Conservation (phyloP, 2,329 filamentous ascomycete genomes). For the Trichoderma arundinaceum region DNA sequence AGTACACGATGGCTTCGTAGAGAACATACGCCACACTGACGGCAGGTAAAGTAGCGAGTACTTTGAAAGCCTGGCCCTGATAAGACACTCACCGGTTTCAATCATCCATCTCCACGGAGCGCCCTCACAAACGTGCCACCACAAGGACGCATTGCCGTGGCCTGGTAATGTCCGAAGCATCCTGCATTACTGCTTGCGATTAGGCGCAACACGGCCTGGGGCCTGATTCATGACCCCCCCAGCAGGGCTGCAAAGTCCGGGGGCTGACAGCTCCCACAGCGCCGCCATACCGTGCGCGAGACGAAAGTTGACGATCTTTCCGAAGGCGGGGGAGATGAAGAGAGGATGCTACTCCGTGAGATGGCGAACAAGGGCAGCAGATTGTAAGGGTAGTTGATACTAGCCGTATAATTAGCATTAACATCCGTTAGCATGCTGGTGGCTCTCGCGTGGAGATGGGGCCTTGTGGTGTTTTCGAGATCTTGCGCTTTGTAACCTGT, state of each 20-base stretch:
- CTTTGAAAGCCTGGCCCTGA: not conserved
- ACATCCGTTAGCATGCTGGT: not conserved
- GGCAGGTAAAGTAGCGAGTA: not conserved
- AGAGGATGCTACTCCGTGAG: constrained; percentile 1
- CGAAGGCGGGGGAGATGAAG: constrained; percentile 19
- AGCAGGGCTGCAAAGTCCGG: constrained; percentile 25
- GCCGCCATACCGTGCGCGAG: constrained; percentile 11
- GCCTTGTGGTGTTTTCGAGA: not conserved
- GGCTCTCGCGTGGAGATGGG: constrained; percentile 1
- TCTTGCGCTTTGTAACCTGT: not conserved
- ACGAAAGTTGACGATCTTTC: constrained; percentile 10
- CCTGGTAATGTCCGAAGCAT: constrained; percentile 26
- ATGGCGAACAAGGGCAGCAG: not conserved
- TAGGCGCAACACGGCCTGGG: constrained; percentile 5
- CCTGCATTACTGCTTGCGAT: not conserved
- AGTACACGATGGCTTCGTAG: constrained; percentile 1
- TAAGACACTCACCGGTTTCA: constrained; percentile 24
- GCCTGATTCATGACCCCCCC: constrained; percentile 18
- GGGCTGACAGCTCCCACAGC: constrained; percentile 27
- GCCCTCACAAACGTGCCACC: not conserved
- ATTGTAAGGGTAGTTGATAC: not conserved
- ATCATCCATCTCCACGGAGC: constrained; percentile 13
- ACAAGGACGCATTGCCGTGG: not conserved
- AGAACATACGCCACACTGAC: not conserved
- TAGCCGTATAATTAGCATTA: not conserved